These are phyloP conservation scores for Fusarium transvaalense DNA, from an alignment of 2,329 filamentous ascomycete species.

Conservation along the genomic window DNA sequence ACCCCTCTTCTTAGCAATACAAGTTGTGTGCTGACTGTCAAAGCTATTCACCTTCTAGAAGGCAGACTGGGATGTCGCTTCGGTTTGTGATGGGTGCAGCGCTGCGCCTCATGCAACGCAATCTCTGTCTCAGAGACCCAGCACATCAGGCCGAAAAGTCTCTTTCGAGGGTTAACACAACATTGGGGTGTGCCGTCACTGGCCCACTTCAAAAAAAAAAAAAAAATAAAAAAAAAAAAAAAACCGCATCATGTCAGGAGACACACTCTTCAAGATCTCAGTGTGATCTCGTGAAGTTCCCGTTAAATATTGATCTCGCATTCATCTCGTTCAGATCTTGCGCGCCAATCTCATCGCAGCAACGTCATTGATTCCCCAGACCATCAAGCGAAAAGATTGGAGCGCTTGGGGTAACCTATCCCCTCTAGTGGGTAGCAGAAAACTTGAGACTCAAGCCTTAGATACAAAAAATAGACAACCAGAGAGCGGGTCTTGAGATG, in stretches of 20 bases:
- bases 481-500: no score
- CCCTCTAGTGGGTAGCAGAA: background rate
- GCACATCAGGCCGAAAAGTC: constrained; percentile 2
- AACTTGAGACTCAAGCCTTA: no score
- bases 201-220: constrained; percentile 5
- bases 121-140: constrained; percentile 35
- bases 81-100: constrained; percentile 25
- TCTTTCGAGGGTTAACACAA: constrained; percentile 7
- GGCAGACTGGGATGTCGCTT: constrained; percentile 16
- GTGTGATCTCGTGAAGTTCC: no score
- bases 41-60: constrained; percentile 41
- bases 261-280: no score
- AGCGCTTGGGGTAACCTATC: constrained; percentile 13
- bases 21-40: background rate
- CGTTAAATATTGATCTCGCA: background rate
- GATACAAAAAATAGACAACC: no score
- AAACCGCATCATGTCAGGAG: no score
- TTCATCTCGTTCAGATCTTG: background rate
- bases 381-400: constrained; percentile 9
- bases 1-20: background rate
- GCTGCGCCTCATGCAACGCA: constrained; percentile 46
- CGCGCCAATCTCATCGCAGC: constrained; percentile 3
- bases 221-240: no score
- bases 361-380: constrained; percentile 12
- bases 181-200: constrained; percentile 12